Base-by-base conservation (phyloP, 1,284 basidiomycete genomes). In the Marasmius fiardii region DNA sequence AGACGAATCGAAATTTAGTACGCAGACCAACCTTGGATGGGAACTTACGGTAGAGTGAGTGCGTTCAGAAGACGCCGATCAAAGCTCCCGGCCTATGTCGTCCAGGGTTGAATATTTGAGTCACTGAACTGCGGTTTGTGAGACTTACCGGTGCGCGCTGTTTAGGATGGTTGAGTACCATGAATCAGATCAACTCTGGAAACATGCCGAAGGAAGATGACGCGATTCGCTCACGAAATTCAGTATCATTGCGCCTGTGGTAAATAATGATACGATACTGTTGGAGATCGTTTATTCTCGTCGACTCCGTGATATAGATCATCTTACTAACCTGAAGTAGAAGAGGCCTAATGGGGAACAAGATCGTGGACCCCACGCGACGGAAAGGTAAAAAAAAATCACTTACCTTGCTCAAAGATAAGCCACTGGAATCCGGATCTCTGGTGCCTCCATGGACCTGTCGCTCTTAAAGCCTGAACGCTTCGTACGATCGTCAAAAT, bases 21-120 rank as follows among this genome's bases (percentile, higher is more conserved):
- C 14, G n/a, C n/a, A n/a, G n/a, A n/a, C n/a, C 16, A n/a, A 31
- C 10, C 10, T 10, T 31, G 10, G 28, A 31, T 31, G 10, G 28
- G 10, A 11, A 61, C 66, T 60, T 28, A 68, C 70, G 69, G 68
- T n/a, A 72, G 62, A 8, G 65, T 65, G 43, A 66, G 59, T 7
- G 69, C 67, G 57, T 68, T 70, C 2, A 66, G 65, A 14, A 68
- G 63, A 18, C 64, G 63, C 55, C 65, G 67, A 41, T 33, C 8
- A 26, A 66, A 64, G 54, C 68, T 31, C 28, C 28, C 69, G 33
- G 66, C 69, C 44, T 57, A 61, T 65, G 56, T 56, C 26, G 35
- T 12, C 12, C 3, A 37, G n/a, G 16, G 20, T 14, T n/a, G n/a
- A n/a, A n/a, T n/a, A n/a, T n/a, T n/a, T n/a, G n/a, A n/a, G n/a